phyloP scores from a whole-genome alignment of 2,329 filamentous ascomycete genomes.

The Reticulascus tulasneorum region DNA sequence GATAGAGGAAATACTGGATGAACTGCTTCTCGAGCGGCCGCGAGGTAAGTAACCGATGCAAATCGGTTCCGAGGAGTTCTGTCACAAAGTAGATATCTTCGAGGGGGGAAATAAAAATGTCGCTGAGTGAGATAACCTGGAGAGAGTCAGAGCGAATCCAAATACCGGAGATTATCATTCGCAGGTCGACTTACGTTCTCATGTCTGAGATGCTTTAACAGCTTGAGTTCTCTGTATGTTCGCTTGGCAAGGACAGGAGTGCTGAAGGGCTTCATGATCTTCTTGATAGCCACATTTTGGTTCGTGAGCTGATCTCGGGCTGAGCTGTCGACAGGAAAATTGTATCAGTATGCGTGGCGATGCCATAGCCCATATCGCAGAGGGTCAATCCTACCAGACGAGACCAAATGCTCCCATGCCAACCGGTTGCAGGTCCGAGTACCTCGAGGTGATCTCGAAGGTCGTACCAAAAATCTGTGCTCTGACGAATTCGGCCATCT shows the following conservation, averaged over 20 bases:
- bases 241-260: slow-evolving; percentile 97
- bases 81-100: slow-evolving; percentile 99
- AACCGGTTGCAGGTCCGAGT: slow-evolving; percentile 92
- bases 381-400: slow-evolving; percentile 69
- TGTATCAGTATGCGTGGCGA: slow-evolving; percentile 16
- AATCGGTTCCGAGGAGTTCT: slow-evolving; percentile 91
- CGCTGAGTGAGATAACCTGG: slow-evolving; percentile 93
- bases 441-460: slow-evolving; percentile 99
- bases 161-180: background rate
- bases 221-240: slow-evolving; percentile 95
- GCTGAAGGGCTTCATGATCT: slow-evolving; percentile 99
- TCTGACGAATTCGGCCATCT: slow-evolving; percentile 98
- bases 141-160: slow-evolving; percentile 16
- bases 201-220: slow-evolving; percentile 92
- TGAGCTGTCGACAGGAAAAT: slow-evolving; percentile 55
- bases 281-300: slow-evolving; percentile 97
- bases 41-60: slow-evolving; percentile 92
- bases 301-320: slow-evolving; percentile 96
- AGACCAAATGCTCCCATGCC: slow-evolving; percentile 99
- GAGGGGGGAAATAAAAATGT: slow-evolving; percentile 98
- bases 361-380: background rate
- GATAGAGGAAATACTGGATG: slow-evolving; percentile 99
- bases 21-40: slow-evolving; percentile 98
- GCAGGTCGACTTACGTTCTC: slow-evolving; percentile 68
- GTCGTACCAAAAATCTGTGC: slow-evolving; percentile 99